Percentiles rank a stretch among this genome's conserved stretches.
These are phyloP conservation scores for Pyricularia grisea DNA, from an alignment of 2,329 filamentous ascomycete genomes.

Conservation along the genomic window DNA sequence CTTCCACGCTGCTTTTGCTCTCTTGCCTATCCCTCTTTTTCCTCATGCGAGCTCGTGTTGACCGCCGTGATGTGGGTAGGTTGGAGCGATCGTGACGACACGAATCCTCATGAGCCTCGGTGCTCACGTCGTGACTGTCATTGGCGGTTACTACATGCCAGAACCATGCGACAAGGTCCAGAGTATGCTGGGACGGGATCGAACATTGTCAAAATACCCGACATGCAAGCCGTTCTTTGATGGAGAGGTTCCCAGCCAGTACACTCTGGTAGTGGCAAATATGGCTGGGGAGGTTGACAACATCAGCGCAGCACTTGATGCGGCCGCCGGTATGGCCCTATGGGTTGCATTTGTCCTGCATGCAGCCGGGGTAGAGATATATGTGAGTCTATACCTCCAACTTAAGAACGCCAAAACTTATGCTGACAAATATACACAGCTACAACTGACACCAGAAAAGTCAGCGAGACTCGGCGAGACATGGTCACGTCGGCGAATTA, in stretches of 20 bases:
- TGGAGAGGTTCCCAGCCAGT: constrained; percentile 9
- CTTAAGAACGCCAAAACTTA: background rate
- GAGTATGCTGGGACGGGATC: constrained; percentile 22
- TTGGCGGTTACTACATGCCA: constrained; percentile 16
- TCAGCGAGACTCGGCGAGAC: constrained; percentile 41
- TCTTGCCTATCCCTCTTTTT: background rate
- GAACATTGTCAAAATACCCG: constrained; percentile 29
- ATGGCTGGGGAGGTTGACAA: background rate
- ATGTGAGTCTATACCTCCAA: constrained; percentile 22
- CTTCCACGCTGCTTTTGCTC: background rate
- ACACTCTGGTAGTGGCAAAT: background rate
- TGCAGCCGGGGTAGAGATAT: constrained; percentile 35
- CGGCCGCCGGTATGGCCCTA: constrained; percentile 39
- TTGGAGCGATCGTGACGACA: constrained; percentile 39
- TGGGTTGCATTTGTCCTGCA: constrained; percentile 47
- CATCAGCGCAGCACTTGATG: constrained; percentile 34
- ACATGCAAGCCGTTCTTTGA: constrained; percentile 30
- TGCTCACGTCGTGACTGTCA: constrained; percentile 25
- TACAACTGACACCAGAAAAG: constrained; percentile 43
- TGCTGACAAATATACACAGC: constrained; percentile 21
- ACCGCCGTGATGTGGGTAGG: constrained; percentile 17
- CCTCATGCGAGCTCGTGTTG: background rate
- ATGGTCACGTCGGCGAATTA: constrained; percentile 45
- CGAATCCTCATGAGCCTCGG: constrained; percentile 34
- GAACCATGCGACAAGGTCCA: constrained; percentile 39